Conservation (phyloP, 2,329 filamentous ascomycete species). For the Helicocarpus griseus region DNA sequence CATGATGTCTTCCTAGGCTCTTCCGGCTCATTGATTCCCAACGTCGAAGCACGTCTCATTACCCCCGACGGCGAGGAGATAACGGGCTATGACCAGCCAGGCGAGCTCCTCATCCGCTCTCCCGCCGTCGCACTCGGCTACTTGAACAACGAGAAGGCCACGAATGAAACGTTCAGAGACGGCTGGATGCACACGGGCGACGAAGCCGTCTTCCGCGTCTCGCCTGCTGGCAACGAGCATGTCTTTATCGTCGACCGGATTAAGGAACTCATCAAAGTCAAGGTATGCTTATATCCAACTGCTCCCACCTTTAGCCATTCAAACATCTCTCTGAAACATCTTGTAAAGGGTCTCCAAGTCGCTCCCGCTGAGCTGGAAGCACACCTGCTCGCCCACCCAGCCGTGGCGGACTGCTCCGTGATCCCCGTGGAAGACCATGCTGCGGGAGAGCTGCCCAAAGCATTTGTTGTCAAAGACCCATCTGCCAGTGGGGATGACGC, state of each 20-base stretch:
- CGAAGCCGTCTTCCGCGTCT: constrained; percentile 60
- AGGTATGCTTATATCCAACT: constrained; percentile 39
- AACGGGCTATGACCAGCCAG: constrained; percentile 60
- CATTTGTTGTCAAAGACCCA: constrained; percentile 51
- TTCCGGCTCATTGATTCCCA: constrained; percentile 60
- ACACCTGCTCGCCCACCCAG: constrained; percentile 63
- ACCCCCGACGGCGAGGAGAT: constrained; percentile 61
- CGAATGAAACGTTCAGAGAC: constrained; percentile 68
- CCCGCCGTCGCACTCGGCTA: constrained; percentile 76
- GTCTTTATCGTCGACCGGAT: constrained; percentile 76
- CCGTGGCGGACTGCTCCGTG: constrained; percentile 69
- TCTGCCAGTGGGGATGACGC: constrained; percentile 45
- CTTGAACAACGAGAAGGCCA: constrained; percentile 76
- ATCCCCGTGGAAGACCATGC: constrained; percentile 59
- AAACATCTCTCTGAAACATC: constrained; percentile 2
- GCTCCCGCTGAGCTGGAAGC: constrained; percentile 76
- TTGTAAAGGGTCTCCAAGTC: constrained; percentile 61
- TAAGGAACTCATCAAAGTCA: constrained; percentile 70
- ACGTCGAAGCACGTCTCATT: constrained; percentile 56
- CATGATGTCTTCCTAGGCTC: constrained; percentile 62
- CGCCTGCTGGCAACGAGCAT: constrained; percentile 63
- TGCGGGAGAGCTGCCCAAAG: constrained; percentile 55
- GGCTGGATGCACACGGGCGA: constrained; percentile 82
- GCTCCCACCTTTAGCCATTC: neutral
- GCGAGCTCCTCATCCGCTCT: constrained; percentile 69